Evolutionary conservation across 1,284 basidiomycete species (phyloP).

Genomic region (Fomitiporia mediterranea): DNA sequence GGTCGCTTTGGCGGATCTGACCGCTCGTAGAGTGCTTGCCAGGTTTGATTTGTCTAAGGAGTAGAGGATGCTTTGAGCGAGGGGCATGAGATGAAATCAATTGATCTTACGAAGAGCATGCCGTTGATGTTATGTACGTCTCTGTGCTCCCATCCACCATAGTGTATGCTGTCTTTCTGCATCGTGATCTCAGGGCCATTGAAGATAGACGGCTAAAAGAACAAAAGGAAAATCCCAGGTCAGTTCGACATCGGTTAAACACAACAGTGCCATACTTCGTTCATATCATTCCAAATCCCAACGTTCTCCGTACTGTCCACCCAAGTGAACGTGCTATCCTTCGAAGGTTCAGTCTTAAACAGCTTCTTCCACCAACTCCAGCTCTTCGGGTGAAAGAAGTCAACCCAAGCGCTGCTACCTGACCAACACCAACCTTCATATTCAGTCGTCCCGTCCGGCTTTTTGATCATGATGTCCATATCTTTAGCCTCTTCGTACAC

Average conservation of each 20-base stretch:
- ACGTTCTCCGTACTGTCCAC: conserved; percentile 74
- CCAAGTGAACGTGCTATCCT: conserved; percentile 61
- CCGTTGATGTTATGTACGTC: conserved; percentile 95
- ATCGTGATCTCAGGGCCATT: conserved; percentile 98
- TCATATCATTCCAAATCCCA: conserved; percentile 99
- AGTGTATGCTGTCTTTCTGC: conserved; percentile 90
- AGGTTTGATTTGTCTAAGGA: conserved; percentile 76
- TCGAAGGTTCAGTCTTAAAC: conserved; percentile 59
- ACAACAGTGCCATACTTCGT: conserved; percentile 63
- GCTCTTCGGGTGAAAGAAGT: conserved; percentile 89
- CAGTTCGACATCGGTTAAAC: conserved; percentile 1
- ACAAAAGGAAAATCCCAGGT: neutral
- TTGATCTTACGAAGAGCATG: conserved; percentile 67
- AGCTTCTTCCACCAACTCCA: conserved; percentile 91
- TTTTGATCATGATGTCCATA: conserved; percentile 78
- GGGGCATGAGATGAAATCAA: conserved; percentile 14
- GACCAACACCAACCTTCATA: conserved; percentile 99
- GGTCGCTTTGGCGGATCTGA: conserved; percentile 76
- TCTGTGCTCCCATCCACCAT: conserved; percentile 95
- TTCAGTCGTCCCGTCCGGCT: conserved; percentile 71
- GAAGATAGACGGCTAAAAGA: conserved; percentile 83
- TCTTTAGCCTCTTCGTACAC: conserved; percentile 86
- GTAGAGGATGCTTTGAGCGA: conserved; percentile 1
- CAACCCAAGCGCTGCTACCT: conserved; percentile 92
- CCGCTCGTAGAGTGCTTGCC: conserved; percentile 76